Base-by-base conservation (phyloP, 345 rosid genomes). In the Salix brachista region DNA sequence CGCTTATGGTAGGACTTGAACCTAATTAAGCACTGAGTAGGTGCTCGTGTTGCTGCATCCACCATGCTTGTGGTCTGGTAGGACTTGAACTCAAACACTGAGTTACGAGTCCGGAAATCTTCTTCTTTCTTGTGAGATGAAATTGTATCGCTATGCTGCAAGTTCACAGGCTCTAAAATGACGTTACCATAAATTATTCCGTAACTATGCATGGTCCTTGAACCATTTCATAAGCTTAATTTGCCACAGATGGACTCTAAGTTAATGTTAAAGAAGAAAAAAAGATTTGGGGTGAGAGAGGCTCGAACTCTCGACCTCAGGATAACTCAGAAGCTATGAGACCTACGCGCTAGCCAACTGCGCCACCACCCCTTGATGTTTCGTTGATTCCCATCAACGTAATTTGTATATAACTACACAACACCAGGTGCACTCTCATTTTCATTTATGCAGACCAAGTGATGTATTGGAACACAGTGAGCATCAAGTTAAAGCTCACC, bases 311-410 rank as follows among this genome's bases (percentile, higher is more conserved):
- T 83, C 82, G 88, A 85, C 84, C 86, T 83, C 83, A 85, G 85
- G 81, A 85, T 82, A 9, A 82, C 80, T 80, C 81, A 30, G 4
- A 37, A 72, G 80, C 88, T 79, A 84, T 84, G 80, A 84, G 84
- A 84, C 85, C 86, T 76, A 83, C 84, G 83, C 80, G 84, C 87
- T 83, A 85, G 85, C 90, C 87, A 85, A 84, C 88, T 83, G 87
- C 85, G 85, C 85, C 90, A 87, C 87, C 86, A 82, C 82, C 86
- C 87, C 72, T 6, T 67, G 2, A 0, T 18, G 69, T 12, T 1
- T 46, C 50, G 14, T 0, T 4, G 5, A 4, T 46, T 12, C 4
- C 18, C 50, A 1, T 41, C 10, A 10, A 21, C 0, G 0, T 0
- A 12, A 2, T 5, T 62, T 2, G 0, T 5, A 21, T 62, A 10